phyloP scores from a whole-genome alignment of 805 yeast genomes.

The Scheffersomyces coipomensis region DNA sequence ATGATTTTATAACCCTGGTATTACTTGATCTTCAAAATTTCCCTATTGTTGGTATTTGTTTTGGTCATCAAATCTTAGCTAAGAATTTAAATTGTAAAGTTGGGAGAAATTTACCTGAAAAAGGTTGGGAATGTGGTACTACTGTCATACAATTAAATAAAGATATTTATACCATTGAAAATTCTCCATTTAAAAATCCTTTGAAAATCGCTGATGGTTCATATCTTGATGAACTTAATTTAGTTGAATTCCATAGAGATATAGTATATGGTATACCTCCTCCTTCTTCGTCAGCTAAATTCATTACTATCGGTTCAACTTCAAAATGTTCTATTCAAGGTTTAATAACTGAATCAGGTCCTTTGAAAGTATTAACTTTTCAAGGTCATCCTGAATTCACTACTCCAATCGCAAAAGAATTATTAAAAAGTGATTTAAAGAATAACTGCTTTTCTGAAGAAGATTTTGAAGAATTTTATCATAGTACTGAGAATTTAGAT shows the following conservation, averaged over 20 bases:
- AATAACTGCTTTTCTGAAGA: constrained; percentile 19
- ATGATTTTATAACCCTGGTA: constrained; percentile 27
- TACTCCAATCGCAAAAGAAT: constrained; percentile 25
- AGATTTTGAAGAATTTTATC: constrained; percentile 24
- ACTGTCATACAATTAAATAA: constrained; percentile 47
- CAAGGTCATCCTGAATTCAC: constrained; percentile 92
- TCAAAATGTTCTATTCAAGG: constrained; percentile 66
- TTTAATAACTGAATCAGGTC: constrained; percentile 43
- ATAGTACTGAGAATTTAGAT: constrained; percentile 25
- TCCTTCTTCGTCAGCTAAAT: constrained; percentile 32
- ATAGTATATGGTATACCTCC: constrained; percentile 36
- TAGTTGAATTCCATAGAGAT: constrained; percentile 39
- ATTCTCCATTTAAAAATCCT: constrained; percentile 20
- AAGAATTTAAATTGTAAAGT: constrained; percentile 64
- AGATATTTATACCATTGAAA: constrained; percentile 24
- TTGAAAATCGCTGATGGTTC: constrained; percentile 32
- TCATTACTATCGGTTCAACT: constrained; percentile 50
- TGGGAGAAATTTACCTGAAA: constrained; percentile 43
- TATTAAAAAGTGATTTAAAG: constrained; percentile 18
- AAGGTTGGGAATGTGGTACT: constrained; percentile 76
- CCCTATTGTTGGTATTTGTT: constrained; percentile 72
- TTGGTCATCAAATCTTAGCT: constrained; percentile 82
- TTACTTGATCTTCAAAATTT: constrained; percentile 10
- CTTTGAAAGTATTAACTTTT: constrained; percentile 55
- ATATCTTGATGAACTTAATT: constrained; percentile 40